Evolutionary conservation across 2,329 filamentous ascomycete genomes (phyloP).

Genomic region (Pseudogymnoascus sp.): DNA sequence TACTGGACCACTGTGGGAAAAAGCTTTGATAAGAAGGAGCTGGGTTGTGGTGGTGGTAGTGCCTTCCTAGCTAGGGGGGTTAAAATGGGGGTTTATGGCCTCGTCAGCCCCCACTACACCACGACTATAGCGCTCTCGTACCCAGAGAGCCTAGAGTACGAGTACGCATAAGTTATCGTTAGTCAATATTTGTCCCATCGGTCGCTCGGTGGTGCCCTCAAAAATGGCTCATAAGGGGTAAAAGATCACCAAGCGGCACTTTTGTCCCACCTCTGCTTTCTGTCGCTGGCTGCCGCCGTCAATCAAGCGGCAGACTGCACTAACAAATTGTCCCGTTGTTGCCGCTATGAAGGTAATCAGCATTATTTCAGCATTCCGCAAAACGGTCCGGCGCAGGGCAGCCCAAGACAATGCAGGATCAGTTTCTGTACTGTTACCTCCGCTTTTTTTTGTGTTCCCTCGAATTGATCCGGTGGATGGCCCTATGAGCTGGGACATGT

Average conservation of each 20-base stretch:
- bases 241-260: constrained; percentile 1
- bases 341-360: neutral
- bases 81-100: neutral
- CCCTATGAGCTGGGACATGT: neutral
- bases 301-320: constrained; percentile 7
- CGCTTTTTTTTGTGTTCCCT: constrained; percentile 7
- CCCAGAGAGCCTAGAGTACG: neutral
- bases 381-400: neutral
- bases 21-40: constrained; percentile 1
- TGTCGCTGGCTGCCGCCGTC: constrained; percentile 6
- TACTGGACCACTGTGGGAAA: neutral
- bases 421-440: neutral
- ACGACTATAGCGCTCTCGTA: neutral
- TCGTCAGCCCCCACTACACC: neutral
- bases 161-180: neutral
- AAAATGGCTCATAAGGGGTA: neutral
- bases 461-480: constrained; percentile 3
- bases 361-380: neutral
- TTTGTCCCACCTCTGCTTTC: neutral
- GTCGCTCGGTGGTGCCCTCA: neutral
- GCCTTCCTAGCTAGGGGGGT: neutral
- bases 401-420: neutral
- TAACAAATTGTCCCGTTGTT: neutral
- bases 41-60: neutral
- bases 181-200: neutral